A percentile compares a stretch with the other conserved stretches of the same genome.
Evolutionary conservation across 768 basidiomycete genomes (phyloP).

Genomic region (Hemileccinum rubropunctum): DNA sequence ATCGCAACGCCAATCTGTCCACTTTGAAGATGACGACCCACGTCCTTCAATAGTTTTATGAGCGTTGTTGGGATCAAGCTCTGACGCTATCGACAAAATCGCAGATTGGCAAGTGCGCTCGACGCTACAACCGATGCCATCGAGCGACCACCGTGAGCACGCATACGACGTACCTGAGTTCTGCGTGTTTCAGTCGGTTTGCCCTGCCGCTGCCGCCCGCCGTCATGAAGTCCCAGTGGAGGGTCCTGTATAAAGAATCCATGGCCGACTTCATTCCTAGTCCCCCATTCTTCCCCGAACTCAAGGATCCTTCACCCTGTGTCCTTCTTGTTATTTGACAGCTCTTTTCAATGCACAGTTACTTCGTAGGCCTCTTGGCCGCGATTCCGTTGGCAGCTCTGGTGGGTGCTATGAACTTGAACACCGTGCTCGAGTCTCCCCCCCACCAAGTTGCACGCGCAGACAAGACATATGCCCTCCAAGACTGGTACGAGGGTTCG

Average conservation of each 20-base stretch:
- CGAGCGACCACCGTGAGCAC: neutral
- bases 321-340: neutral
- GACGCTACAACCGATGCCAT: neutral
- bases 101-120: neutral
- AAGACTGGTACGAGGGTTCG: slow-evolving; percentile 40
- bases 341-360: slow-evolving; percentile 18
- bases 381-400: slow-evolving; percentile 29
- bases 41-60: too few species aligned
- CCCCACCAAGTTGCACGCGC: neutral
- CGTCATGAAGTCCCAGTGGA: too few species aligned
- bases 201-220: too few species aligned
- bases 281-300: neutral
- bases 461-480: slow-evolving; percentile 30
- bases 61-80: too few species aligned
- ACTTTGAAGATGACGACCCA: too few species aligned
- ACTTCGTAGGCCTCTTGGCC: slow-evolving; percentile 25
- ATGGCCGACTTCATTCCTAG: neutral
- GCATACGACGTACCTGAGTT: too few species aligned
- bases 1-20: too few species aligned
- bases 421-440: slow-evolving; percentile 12
- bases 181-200: too few species aligned
- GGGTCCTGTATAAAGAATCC: neutral
- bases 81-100: neutral
- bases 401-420: slow-evolving; percentile 27
- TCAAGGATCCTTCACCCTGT: neutral